Evolutionary conservation across 257 asterid genomes (phyloP).

Genomic region (Solanum bulbocastanum): DNA sequence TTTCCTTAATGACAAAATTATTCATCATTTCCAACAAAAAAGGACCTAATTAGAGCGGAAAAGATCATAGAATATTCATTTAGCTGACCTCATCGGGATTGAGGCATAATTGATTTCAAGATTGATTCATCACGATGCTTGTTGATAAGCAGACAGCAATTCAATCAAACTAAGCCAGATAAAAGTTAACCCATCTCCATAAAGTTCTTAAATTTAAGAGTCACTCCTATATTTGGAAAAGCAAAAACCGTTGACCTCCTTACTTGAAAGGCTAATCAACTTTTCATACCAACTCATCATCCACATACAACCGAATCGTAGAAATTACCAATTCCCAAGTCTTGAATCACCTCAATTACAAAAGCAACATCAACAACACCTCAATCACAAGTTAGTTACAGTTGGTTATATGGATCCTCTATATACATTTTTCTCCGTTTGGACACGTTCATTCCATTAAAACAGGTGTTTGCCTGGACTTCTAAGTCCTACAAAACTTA

Average conservation of each 20-base stretch:
- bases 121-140: not conserved
- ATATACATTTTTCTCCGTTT: not conserved
- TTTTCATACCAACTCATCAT: not conserved
- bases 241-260: not conserved
- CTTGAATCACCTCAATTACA: not conserved
- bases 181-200: not conserved
- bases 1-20: not conserved
- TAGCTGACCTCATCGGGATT: not conserved
- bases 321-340: not conserved
- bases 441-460: not conserved
- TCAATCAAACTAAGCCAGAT: not conserved
- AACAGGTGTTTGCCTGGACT: not conserved
- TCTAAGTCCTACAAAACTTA: not conserved
- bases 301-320: not conserved
- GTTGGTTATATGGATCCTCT: not conserved
- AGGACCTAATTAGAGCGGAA: not conserved
- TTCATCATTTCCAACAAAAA: not conserved
- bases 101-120: not conserved
- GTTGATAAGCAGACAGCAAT: not conserved
- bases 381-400: not conserved
- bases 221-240: not conserved
- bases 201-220: not conserved
- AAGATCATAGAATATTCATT: not conserved
- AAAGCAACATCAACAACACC: not conserved
- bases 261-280: not conserved